phyloP scores from a whole-genome alignment of 2,329 filamentous ascomycete species.

The Hirsutella rhossiliensis region DNA sequence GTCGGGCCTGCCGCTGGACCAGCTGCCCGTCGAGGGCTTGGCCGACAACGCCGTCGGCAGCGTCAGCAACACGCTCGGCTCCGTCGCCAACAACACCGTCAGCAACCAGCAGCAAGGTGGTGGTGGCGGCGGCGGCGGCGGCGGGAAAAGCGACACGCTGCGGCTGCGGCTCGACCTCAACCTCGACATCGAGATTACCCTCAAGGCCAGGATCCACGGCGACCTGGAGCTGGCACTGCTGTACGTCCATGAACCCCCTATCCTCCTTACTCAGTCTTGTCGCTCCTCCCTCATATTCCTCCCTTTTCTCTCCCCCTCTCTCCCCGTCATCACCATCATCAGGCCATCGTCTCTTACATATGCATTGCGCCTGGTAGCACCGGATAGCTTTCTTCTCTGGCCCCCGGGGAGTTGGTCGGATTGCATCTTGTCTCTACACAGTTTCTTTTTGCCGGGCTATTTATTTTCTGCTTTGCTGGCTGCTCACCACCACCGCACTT shows the following conservation, averaged over 20 bases:
- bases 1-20: slow-evolving; percentile 19
- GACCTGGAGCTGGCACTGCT: slow-evolving; percentile 62
- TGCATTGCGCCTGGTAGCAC: too few species aligned
- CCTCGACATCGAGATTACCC: slow-evolving; percentile 65
- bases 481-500: too few species aligned
- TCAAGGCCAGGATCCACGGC: slow-evolving; percentile 70
- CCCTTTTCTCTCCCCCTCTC: not conserved
- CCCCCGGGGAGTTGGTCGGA: too few species aligned
- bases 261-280: not conserved
- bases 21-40: slow-evolving; percentile 22
- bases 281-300: not conserved
- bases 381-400: too few species aligned
- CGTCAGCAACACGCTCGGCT: slow-evolving; percentile 28
- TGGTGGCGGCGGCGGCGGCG: slow-evolving; percentile 10
- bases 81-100: slow-evolving; percentile 24
- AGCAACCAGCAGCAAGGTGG: slow-evolving; percentile 18
- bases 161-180: slow-evolving; percentile 59
- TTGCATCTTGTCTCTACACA: too few species aligned
- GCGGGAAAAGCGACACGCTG: slow-evolving; percentile 42
- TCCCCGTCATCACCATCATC: too few species aligned
- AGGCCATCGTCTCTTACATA: too few species aligned
- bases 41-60: slow-evolving; percentile 24
- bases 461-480: too few species aligned
- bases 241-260: slow-evolving; percentile 28
- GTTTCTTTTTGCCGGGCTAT: too few species aligned